A percentile compares a stretch with the other conserved stretches of the same genome.
Evolutionary conservation across 2,329 filamentous ascomycete genomes (phyloP).

Genomic region (Gyromitra esculenta): DNA sequence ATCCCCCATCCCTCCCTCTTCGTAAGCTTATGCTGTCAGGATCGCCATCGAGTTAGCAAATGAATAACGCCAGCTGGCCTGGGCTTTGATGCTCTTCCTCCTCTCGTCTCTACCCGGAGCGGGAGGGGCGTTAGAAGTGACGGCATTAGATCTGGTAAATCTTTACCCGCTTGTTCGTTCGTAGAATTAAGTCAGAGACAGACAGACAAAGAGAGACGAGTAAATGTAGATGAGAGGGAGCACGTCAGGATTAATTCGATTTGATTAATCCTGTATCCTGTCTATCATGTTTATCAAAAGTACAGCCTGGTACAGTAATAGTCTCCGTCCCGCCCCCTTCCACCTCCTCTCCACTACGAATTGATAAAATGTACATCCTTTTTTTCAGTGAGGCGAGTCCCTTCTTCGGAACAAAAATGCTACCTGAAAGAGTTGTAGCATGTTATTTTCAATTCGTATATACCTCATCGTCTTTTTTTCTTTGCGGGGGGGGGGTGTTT

Average conservation of each 20-base stretch:
- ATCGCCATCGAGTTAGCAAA: constrained; percentile 20
- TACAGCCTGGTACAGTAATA: constrained; percentile 25
- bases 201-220: too few species aligned
- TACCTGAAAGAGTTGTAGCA: constrained; percentile 5
- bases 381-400: constrained; percentile 25
- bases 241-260: constrained; percentile 34
- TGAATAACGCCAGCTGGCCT: constrained; percentile 29
- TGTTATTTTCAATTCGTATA: constrained; percentile 14
- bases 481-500: neutral
- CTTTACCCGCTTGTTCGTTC: neutral
- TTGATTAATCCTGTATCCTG: neutral
- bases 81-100: constrained; percentile 39
- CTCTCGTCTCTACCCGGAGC: constrained; percentile 28
- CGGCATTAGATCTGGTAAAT: constrained; percentile 18
- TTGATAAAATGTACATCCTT: constrained; percentile 8
- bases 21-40: neutral
- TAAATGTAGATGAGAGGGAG: constrained; percentile 6
- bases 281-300: constrained; percentile 6
- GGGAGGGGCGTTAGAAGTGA: constrained; percentile 37
- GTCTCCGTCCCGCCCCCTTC: neutral
- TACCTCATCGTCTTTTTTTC: constrained; percentile 3
- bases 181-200: neutral
- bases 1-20: constrained; percentile 11
- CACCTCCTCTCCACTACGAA: neutral
- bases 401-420: neutral